Evolutionary conservation across 2,329 filamentous ascomycete genomes (phyloP), one percentile per base, ranked within the genome.

Genomic region (Xylariaceae sp.): DNA sequence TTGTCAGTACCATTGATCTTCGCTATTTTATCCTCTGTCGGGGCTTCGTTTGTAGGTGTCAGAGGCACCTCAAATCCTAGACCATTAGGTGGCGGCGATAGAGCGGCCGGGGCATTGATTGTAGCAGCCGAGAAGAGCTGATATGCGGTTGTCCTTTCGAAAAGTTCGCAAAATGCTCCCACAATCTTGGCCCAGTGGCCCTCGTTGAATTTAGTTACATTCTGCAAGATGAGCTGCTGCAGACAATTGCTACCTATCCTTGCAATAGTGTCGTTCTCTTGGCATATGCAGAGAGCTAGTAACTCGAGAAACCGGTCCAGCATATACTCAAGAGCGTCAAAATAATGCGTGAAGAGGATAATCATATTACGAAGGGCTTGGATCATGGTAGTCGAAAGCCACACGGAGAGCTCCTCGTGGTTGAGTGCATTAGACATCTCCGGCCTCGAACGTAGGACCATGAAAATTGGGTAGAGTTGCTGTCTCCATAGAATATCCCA

Each of bases 401-500:
- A 99, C 2, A 99, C 95, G 0, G 95, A 98, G 19, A 98, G 81
- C 70, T 99, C 95, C 74, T 99, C 96, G 67, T 97, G 93, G 68
- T 93, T 98, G 37, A 93, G 84, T 14, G 93, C 93, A 69, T 97
- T 97, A 21, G 89, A 89, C 89, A 98, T 96, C 72, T 99, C 95
- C 0, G 93, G 96, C 62, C 95, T 91, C 18, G 95, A 97, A 64
- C 96, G 92, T 43, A 99, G 77, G 2, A 99, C 96, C 83, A 98
- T 93, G 77, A 99, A 99, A 65, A 99, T 99, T 0, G 95, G 96
- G 66, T 96, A 98, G 1, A 99, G 83, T 56, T 99, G 85, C 72
- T 99, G 95, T 48, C 93, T 86, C 93, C 95, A 99, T 0, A 99
- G 82, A 18, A 95, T 96, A 72, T 99, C 95, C 95, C 95, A 99